phyloP scores from a whole-genome alignment of 2,329 filamentous ascomycete genomes.

The Hypoxylon sp. region DNA sequence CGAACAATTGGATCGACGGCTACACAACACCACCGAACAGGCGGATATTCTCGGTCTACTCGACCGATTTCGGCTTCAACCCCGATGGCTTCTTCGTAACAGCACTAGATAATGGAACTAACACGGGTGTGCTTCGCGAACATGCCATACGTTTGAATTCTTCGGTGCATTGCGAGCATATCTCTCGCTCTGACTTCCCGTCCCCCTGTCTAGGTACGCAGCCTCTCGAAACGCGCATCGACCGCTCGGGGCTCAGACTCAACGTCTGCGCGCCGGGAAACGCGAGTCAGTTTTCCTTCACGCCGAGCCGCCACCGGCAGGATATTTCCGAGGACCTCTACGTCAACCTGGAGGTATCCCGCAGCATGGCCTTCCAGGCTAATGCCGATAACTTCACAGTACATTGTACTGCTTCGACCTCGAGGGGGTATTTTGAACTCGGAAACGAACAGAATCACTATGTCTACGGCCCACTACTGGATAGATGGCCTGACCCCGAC shows the following conservation, averaged over 20 bases:
- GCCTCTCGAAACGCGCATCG: constrained; percentile 27
- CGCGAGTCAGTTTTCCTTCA: constrained; percentile 35
- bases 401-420: constrained; percentile 33
- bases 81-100: constrained; percentile 37
- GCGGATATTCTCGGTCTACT: constrained; percentile 25
- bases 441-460: constrained; percentile 35
- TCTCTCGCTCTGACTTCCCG: constrained; percentile 28
- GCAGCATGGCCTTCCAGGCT: background rate
- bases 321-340: constrained; percentile 36
- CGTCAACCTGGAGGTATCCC: constrained; percentile 29
- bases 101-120: constrained; percentile 32
- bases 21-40: constrained; percentile 18
- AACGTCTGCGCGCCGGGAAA: constrained; percentile 38
- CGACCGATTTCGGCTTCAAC: constrained; percentile 1
- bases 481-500: constrained; percentile 37
- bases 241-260: constrained; percentile 23
- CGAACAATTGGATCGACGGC: constrained; percentile 11
- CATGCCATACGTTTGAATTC: constrained; percentile 40
- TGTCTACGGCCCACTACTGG: constrained; percentile 36
- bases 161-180: constrained; percentile 34
- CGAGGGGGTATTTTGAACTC: constrained; percentile 40
- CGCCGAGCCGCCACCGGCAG: constrained; percentile 37
- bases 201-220: constrained; percentile 27
- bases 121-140: constrained; percentile 36
- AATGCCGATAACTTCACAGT: constrained; percentile 30